Conservation (phyloP, 73 alveolate species). For the Paramecium caudatum region DNA sequence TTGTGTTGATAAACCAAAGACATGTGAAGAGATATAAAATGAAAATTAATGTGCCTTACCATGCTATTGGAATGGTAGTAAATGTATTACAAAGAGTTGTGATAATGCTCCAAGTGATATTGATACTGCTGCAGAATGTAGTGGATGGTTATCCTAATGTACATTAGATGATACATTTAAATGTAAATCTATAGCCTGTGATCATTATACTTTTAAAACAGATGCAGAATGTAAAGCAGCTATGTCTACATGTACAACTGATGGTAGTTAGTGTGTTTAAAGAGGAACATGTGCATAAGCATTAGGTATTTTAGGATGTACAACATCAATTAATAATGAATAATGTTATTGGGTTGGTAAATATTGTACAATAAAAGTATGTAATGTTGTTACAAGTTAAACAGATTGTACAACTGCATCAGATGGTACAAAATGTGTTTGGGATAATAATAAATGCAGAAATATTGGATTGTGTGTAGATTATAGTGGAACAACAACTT, state of each 20-base stretch:
- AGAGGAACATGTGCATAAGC: slow-evolving; percentile 45
- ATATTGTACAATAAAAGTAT: slow-evolving; percentile 13
- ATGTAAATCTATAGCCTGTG: not conserved
- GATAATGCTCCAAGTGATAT: not conserved
- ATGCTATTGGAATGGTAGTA: slow-evolving; percentile 1
- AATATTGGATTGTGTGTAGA: not conserved
- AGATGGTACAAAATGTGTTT: not conserved
- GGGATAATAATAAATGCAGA: slow-evolving; percentile 53
- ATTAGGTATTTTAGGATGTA: slow-evolving; percentile 4
- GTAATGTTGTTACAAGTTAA: not conserved
- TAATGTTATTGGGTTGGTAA: slow-evolving; percentile 29
- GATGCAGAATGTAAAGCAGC: slow-evolving; percentile 11
- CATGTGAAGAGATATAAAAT: not conserved
- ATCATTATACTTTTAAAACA: slow-evolving; percentile 44
- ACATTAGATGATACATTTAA: not conserved
- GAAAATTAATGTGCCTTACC: slow-evolving; percentile 25
- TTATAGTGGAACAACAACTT: not conserved
- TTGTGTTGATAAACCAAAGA: not conserved
- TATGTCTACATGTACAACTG: slow-evolving; percentile 6
- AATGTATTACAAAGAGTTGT: slow-evolving; percentile 14
- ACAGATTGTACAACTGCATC: not conserved
- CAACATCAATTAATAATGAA: not conserved
- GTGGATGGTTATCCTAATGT: slow-evolving; percentile 7
- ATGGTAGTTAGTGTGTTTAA: slow-evolving; percentile 24
- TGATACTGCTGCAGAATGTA: slow-evolving; percentile 21